Conservation (phyloP, 306 rosid species). For the Biancaea sappan region DNA sequence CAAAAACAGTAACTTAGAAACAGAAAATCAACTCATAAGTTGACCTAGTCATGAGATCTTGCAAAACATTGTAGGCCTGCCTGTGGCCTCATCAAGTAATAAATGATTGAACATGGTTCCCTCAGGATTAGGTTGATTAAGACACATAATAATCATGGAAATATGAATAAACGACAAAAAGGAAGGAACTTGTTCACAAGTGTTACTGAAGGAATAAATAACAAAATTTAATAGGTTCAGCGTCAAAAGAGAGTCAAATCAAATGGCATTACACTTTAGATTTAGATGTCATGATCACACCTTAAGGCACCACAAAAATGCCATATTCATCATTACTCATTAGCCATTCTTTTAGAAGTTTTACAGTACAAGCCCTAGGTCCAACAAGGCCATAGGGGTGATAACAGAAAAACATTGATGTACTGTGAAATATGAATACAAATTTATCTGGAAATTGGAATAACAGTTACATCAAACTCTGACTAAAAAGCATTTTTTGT, state of each 20-base stretch:
- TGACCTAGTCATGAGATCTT: not conserved
- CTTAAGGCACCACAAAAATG: conserved; percentile 4
- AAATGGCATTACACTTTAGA: conserved; percentile 1
- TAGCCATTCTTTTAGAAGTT: not conserved
- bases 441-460: not conserved
- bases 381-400: not conserved
- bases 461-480: not conserved
- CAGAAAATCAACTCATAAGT: conserved; percentile 1
- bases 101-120: not conserved
- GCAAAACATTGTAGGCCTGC: not conserved
- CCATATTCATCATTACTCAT: not conserved
- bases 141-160: not conserved
- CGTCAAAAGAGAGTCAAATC: not conserved
- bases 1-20: conserved; percentile 18
- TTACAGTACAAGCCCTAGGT: not conserved
- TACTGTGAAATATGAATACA: not conserved
- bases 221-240: not conserved
- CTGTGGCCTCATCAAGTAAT: not conserved
- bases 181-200: not conserved
- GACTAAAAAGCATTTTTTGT: not conserved
- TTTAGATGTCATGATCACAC: conserved; percentile 8
- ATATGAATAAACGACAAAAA: not conserved
- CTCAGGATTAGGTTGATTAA: not conserved
- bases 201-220: not conserved
- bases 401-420: not conserved